phyloP scores from a whole-genome alignment of 768 basidiomycete genomes.

The Boletus sp. region DNA sequence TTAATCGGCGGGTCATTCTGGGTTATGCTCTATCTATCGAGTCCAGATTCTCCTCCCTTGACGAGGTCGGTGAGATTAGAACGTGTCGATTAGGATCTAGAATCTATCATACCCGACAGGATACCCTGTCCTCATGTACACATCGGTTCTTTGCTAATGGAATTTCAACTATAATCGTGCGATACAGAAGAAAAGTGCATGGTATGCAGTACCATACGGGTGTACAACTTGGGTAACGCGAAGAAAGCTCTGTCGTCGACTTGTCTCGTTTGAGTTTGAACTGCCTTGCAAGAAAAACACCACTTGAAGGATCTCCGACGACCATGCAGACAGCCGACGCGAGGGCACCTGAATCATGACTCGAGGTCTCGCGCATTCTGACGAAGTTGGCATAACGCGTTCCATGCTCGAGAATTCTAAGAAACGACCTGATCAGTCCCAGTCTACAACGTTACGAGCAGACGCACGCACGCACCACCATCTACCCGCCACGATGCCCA shows the following conservation, averaged over 20 bases:
- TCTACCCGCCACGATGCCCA: constrained; percentile 29
- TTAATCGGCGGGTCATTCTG: not conserved
- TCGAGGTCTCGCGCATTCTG: no score
- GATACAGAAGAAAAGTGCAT: not conserved
- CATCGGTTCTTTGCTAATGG: not conserved
- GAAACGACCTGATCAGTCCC: not conserved
- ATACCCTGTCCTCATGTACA: constrained; percentile 2
- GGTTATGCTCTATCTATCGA: not conserved
- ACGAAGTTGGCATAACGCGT: no score
- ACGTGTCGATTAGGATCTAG: not conserved
- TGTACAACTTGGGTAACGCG: no score
- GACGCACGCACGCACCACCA: not conserved
- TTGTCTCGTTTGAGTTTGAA: no score
- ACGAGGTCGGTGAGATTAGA: constrained; percentile 5
- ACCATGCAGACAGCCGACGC: no score
- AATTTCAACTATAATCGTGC: not conserved
- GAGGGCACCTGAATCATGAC: no score
- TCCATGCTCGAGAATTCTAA: not conserved
- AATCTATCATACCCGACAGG: not conserved
- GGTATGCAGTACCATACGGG: no score
- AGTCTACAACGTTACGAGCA: not conserved
- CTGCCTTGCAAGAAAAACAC: no score
- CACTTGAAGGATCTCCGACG: no score
- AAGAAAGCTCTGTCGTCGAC: no score
- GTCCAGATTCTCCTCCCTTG: not conserved